Evolutionary conservation across 2,329 filamentous ascomycete genomes (phyloP).

Genomic region (Arthroderma sp.): DNA sequence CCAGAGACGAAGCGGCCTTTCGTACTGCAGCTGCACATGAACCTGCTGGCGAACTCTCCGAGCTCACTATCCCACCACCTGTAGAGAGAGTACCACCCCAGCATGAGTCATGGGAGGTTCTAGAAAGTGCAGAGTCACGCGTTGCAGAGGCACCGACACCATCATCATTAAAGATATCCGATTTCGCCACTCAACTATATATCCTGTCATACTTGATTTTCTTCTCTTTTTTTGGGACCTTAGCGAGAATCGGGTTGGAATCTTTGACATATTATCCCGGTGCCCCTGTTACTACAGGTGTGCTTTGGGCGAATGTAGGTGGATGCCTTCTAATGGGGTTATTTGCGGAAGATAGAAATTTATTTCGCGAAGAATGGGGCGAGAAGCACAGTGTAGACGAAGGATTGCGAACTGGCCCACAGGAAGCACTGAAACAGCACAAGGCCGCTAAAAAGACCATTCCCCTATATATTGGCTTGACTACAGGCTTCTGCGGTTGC

Average conservation of each 20-base stretch:
- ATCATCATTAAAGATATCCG: conserved; percentile 11
- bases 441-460: conserved; percentile 66
- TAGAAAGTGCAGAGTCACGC: conserved; percentile 18
- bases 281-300: conserved; percentile 58
- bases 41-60: no score
- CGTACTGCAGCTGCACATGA: no score
- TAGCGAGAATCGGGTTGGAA: conserved; percentile 68
- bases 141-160: conserved; percentile 10
- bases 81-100: no score
- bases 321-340: conserved; percentile 80
- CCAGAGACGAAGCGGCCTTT: no score
- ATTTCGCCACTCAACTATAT: conserved; percentile 47
- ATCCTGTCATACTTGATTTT: conserved; percentile 71
- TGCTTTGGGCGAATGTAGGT: conserved; percentile 77
- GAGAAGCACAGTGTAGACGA: neutral
- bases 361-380: conserved; percentile 60
- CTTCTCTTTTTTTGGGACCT: conserved; percentile 72
- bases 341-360: conserved; percentile 59
- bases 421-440: conserved; percentile 40
- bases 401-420: conserved; percentile 14
- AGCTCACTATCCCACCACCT: no score
- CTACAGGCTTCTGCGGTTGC: conserved; percentile 78
- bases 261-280: conserved; percentile 68
- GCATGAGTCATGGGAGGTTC: conserved; percentile 23
- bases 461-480: conserved; percentile 73